Conservation (phyloP, 257 asterid genomes). For the Plectranthus barbatus region DNA sequence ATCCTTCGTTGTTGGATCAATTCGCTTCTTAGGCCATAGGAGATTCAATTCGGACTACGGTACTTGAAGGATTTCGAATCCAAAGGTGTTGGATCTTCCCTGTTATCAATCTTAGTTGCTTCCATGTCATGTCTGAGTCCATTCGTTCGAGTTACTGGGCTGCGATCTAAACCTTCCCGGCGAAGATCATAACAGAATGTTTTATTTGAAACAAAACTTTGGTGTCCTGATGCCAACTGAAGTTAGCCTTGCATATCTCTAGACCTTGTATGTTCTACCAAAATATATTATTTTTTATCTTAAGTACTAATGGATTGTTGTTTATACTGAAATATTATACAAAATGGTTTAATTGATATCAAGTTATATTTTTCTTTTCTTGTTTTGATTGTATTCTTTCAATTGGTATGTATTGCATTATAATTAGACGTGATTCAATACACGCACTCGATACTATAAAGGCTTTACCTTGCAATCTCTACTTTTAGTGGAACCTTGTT, state of each 20-base stretch:
- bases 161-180: too few species aligned
- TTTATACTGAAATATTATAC: neutral
- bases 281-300: neutral
- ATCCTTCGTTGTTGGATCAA: too few species aligned
- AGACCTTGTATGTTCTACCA: neutral
- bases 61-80: too few species aligned
- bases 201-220: neutral
- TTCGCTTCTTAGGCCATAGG: too few species aligned
- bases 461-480: slow-evolving; percentile 26
- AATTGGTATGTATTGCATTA: neutral
- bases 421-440: slow-evolving; percentile 3
- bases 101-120: too few species aligned
- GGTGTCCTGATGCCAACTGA: too few species aligned
- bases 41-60: too few species aligned
- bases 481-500: slow-evolving; percentile 24
- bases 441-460: slow-evolving; percentile 43
- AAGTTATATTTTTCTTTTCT: neutral
- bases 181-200: too few species aligned
- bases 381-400: neutral
- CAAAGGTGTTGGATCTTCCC: too few species aligned
- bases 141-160: too few species aligned
- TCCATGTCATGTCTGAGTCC: too few species aligned
- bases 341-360: too few species aligned
- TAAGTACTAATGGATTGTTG: neutral
- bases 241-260: neutral